Evolutionary conservation across 2,329 filamentous ascomycete genomes (phyloP), one percentile per base, ranked within the genome.

Genomic region (Trichoderma sp.): DNA sequence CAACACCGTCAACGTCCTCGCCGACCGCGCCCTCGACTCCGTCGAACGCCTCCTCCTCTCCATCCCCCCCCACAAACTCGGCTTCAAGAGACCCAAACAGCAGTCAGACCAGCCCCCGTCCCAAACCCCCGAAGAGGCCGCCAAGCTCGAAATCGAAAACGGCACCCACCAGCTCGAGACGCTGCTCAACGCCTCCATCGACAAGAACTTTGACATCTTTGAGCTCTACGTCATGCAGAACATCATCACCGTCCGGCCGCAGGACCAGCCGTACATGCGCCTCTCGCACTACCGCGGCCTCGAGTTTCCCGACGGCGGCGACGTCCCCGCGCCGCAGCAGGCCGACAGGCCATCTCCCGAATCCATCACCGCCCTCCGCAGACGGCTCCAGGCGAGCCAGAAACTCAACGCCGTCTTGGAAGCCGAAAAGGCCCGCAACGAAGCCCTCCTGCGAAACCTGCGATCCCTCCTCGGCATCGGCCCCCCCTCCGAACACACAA

Each of bases 201-300:
- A 95, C 78, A 90, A 89, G 76, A 91, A 91, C 69, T 94, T 94
- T 74, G 91, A 95, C 80, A 88, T 90, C 68, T 90, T 94, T 72
- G 91, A 95, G 80, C 90, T 99, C 64, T 97, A 94, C 79, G 89
- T 92, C 59, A 83, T 99, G 81, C 84, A 92, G 69, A 97, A 97
- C 74, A 90, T 93, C 70, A 78, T 95, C 68, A 89, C 85, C 47
- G 86, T 94, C 45, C 75, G 76, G 43, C 86, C 86, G 56, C 86
- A 88, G 30, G 90, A 94, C 67, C 81, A 90, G 71, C 85, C 86
- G 65, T 97, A 90, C 87, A 88, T 98, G 69, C 83, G 90, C 61
- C 80, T 99, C 68, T 85, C 86, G 55, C 94, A 98, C 81, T 97
- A 99, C 79, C 87, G 93, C 75, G 91, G 82, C 1, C 74, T 87